Evolutionary conservation across 495 filamentous ascomycete species (phyloP).

Genomic region (Trichocladium antarcticum): DNA sequence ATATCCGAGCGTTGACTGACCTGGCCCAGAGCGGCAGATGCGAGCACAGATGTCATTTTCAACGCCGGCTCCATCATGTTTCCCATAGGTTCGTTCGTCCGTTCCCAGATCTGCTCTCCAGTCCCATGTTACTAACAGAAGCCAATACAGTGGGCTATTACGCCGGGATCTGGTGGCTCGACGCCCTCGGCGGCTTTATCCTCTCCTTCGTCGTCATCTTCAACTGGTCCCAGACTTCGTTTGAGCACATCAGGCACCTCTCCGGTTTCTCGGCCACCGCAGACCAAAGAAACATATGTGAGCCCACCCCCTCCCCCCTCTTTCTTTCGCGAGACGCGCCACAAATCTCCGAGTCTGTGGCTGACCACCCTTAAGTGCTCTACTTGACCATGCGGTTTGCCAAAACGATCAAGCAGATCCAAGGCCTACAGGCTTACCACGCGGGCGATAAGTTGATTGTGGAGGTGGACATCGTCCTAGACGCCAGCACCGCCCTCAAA

Average conservation of each 20-base stretch:
- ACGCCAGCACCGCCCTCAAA: conserved; percentile 62
- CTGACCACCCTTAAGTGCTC: conserved; percentile 39
- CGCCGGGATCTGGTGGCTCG: conserved; percentile 70
- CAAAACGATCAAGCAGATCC: conserved; percentile 76
- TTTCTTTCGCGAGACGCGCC: no score
- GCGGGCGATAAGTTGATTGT: conserved; percentile 83
- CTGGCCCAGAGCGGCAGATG: conserved; percentile 21
- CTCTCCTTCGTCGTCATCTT: conserved; percentile 73
- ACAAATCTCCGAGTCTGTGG: no score
- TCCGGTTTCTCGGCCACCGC: conserved; percentile 70
- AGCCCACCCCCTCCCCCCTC: conserved; percentile 4
- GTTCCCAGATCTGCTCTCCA: background rate
- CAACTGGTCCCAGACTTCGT: conserved; percentile 70
- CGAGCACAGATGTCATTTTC: conserved; percentile 59
- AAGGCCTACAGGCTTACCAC: conserved; percentile 80
- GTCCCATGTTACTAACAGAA: no score
- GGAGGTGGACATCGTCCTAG: conserved; percentile 63
- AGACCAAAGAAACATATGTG: conserved; percentile 65
- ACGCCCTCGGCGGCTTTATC: conserved; percentile 71
- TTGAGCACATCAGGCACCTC: conserved; percentile 71
- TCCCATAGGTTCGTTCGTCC: conserved; percentile 47
- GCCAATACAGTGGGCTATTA: conserved; percentile 58
- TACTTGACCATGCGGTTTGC: conserved; percentile 95
- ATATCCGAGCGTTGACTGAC: conserved; percentile 46
- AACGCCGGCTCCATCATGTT: conserved; percentile 84